Evolutionary conservation across 1,139 yeast genomes (phyloP).

Genomic region (Kodamaea ohmeri): DNA sequence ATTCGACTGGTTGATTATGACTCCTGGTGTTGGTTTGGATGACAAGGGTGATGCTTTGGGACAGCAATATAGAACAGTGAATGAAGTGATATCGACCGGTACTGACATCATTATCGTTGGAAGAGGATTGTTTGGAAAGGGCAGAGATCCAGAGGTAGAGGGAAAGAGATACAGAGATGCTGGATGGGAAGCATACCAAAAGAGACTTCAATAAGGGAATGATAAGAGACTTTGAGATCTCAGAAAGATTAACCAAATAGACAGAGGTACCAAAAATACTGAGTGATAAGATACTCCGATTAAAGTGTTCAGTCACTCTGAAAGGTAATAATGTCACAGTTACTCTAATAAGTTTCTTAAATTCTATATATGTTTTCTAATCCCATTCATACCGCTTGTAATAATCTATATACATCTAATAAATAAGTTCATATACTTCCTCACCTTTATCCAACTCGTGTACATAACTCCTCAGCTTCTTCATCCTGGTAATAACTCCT

Average conservation of each 20-base stretch:
- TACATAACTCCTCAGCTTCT: too few species aligned
- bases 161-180: slow-evolving; percentile 88
- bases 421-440: neutral
- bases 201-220: slow-evolving; percentile 24
- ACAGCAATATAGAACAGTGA: slow-evolving; percentile 93
- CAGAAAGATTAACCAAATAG: too few species aligned
- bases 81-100: slow-evolving; percentile 77
- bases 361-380: neutral
- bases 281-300: too few species aligned
- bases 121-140: slow-evolving; percentile 93
- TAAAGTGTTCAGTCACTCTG: too few species aligned
- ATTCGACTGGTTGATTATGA: slow-evolving; percentile 92
- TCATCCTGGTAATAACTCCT: too few species aligned
- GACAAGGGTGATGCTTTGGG: slow-evolving; percentile 97
- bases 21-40: slow-evolving; percentile 98
- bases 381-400: too few species aligned
- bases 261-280: too few species aligned
- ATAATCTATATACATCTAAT: neutral
- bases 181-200: slow-evolving; percentile 86
- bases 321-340: too few species aligned
- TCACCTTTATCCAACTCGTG: slow-evolving; percentile 12
- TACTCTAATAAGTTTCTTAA: too few species aligned
- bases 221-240: too few species aligned
- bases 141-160: slow-evolving; percentile 84
- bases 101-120: slow-evolving; percentile 96